Evolutionary conservation across 2,329 filamentous ascomycete species (phyloP).

Genomic region (Aureobasidium lini): DNA sequence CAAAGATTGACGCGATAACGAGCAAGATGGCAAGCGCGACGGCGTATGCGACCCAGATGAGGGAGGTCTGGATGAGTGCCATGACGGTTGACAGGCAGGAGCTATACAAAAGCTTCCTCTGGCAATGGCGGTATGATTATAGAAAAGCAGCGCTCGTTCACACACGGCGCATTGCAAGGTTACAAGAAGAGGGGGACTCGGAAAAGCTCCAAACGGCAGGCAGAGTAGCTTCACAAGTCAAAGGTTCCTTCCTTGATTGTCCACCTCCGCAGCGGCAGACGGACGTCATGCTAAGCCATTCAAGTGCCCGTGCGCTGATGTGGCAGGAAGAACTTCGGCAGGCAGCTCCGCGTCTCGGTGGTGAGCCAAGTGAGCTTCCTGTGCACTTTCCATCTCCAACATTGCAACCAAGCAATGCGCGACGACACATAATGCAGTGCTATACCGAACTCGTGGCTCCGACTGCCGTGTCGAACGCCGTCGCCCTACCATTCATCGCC

Average conservation of each 20-base stretch:
- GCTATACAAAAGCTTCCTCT: background rate
- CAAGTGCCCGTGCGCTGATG: background rate
- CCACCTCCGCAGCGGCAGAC: background rate
- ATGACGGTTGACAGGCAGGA: constrained; percentile 31
- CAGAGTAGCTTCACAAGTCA: background rate
- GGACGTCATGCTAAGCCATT: background rate
- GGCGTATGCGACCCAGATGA: constrained; percentile 94
- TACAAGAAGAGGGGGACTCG: background rate
- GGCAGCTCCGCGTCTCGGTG: background rate
- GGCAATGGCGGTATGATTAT: background rate
- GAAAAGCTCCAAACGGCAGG: background rate
- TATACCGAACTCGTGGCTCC: constrained; percentile 94
- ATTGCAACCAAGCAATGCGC: constrained; percentile 6
- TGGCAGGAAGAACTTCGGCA: background rate
- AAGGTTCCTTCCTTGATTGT: constrained; percentile 10
- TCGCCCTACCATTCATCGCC: constrained; percentile 70
- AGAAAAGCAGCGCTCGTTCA: background rate
- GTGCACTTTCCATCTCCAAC: background rate
- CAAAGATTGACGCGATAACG: constrained; percentile 71
- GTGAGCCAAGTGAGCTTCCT: background rate
- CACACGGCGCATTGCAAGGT: background rate
- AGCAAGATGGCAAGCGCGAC: constrained; percentile 72
- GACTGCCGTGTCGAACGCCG: constrained; percentile 84
- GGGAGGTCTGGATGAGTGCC: constrained; percentile 71
- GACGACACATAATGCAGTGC: constrained; percentile 66